Conservation (phyloP, 345 rosid genomes). For the Populus davidiana region DNA sequence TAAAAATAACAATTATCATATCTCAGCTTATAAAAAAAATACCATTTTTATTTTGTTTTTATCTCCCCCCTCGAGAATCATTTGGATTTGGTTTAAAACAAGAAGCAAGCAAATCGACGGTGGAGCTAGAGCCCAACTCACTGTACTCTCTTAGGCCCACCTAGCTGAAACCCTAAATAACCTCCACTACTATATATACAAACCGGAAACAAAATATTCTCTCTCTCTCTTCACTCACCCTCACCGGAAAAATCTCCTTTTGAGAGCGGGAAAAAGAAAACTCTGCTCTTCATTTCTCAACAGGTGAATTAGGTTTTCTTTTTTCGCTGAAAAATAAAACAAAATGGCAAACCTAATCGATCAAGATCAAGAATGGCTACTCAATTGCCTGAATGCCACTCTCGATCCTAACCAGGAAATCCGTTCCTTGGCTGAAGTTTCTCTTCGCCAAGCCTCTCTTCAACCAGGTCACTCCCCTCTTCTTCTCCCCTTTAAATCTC, state of each 20-base stretch:
- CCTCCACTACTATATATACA: background rate
- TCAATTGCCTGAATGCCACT: conserved; percentile 77
- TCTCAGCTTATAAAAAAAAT: no score
- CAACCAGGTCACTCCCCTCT: conserved; percentile 61
- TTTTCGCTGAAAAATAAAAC: background rate
- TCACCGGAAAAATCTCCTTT: background rate
- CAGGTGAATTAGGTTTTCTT: background rate
- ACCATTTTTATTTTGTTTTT: background rate
- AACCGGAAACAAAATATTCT: background rate
- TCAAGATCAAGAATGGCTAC: conserved; percentile 88
- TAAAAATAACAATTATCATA: no score
- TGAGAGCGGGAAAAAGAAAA: background rate
- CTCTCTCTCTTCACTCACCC: background rate
- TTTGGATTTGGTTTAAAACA: background rate
- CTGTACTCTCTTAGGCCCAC: background rate
- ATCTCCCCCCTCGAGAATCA: background rate
- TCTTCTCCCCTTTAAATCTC: background rate
- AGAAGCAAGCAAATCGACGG: background rate
- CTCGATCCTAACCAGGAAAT: conserved; percentile 78
- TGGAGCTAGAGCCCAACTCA: background rate
- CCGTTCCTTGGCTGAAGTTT: conserved; percentile 85
- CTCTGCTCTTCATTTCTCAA: background rate
- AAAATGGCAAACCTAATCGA: conserved; percentile 40
- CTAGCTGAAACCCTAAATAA: background rate
- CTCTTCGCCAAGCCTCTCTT: conserved; percentile 76